phyloP scores from a whole-genome alignment of 257 asterid species.

The Dorcoceras hygrometricum region DNA sequence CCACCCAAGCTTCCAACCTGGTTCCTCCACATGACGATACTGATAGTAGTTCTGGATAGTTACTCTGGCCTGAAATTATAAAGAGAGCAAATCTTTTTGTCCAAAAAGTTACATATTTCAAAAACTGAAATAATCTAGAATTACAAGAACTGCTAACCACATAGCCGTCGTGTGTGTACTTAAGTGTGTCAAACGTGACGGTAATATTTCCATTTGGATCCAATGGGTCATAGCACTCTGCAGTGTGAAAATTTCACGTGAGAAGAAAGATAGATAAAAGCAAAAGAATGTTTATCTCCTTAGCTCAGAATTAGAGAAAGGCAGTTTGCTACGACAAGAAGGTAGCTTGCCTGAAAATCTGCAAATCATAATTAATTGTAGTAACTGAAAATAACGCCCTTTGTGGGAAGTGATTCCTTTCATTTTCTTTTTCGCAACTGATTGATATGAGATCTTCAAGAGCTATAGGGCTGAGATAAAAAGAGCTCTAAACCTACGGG shows the following conservation, averaged over 20 bases:
- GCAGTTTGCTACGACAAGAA: slow-evolving; percentile 5
- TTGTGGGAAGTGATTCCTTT: slow-evolving; percentile 24
- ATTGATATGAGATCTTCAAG: slow-evolving; percentile 3
- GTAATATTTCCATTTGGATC: slow-evolving; percentile 65
- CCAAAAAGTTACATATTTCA: neutral
- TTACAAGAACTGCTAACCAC: slow-evolving; percentile 38
- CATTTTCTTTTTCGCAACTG: slow-evolving; percentile 26
- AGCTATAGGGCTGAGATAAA: slow-evolving; percentile 3
- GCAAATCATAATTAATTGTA: slow-evolving; percentile 28
- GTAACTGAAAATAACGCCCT: slow-evolving; percentile 23
- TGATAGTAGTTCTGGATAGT: slow-evolving; percentile 62
- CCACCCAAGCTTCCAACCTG: slow-evolving; percentile 82
- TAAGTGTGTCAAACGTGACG: slow-evolving; percentile 45
- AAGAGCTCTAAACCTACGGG: neutral
- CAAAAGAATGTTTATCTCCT: neutral
- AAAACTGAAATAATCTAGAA: neutral
- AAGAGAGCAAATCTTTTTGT: neutral
- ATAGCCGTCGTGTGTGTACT: slow-evolving; percentile 53
- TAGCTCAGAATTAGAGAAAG: neutral
- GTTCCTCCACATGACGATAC: slow-evolving; percentile 58
- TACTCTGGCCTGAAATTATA: slow-evolving; percentile 47
- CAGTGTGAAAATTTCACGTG: slow-evolving; percentile 22
- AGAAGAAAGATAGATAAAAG: slow-evolving; percentile 13
- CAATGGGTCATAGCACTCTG: slow-evolving; percentile 72
- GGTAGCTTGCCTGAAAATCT: slow-evolving; percentile 46